Evolutionary conservation across 139 green algal species (phyloP), one percentile per base, ranked within the genome.

Genomic region (Desmodesmus armatus): DNA sequence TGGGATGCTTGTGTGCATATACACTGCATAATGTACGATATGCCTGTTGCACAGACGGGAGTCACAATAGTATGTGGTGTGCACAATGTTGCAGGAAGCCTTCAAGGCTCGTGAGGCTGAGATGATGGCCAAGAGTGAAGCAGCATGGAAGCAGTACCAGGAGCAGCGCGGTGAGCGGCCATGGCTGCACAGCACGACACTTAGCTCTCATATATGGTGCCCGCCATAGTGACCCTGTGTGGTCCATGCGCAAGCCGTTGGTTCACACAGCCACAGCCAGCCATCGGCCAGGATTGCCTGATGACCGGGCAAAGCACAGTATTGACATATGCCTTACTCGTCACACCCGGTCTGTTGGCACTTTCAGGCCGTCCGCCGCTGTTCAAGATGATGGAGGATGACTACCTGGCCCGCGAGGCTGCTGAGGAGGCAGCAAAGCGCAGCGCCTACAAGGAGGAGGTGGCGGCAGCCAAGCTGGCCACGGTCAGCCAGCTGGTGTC

Each of bases 341-440:
- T n/a, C n/a, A n/a, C n/a, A n/a, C n/a, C n/a, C n/a, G n/a, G n/a
- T n/a, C n/a, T n/a, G n/a, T n/a, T n/a, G n/a, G n/a, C n/a, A n/a
- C n/a, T n/a, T n/a, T 11, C 76, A 82, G 76, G 80, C 39, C 65
- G 80, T 11, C 47, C 80, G 0, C 80, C 80, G 2, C 65, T 86
- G 80, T 86, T 80, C 69, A 71, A 80, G 49, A 25, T 53, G 80
- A 86, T 86, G 80, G 80, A 80, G 67, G 51, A 80, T 1, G 80
- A 74, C 7, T 86, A 43, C 51, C 15, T 73, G 55, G 31, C 31
- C 3, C 31, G 37, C 23, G 17, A 43, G 71, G 41, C 60, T 13
- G 78, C 58, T 23, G 63, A 75, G 43, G 39, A 76, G 40, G 62
- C 53, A 21, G 62, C 78, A 19, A 75, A 49, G 43, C 29, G 63